phyloP scores from a whole-genome alignment of 768 basidiomycete genomes.

The Heimioporus sp. region DNA sequence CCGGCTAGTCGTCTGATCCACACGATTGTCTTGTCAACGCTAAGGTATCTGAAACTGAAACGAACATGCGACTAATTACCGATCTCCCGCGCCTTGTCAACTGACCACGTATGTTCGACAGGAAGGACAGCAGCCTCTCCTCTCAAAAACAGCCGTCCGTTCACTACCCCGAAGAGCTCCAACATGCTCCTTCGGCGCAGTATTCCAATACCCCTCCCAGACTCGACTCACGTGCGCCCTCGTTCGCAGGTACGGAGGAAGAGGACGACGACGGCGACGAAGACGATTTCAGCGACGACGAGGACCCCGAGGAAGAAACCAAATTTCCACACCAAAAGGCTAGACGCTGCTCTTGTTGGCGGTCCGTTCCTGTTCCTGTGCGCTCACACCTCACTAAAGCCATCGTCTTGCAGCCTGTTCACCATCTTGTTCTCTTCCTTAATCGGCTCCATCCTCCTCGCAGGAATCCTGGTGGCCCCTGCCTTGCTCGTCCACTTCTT shows the following conservation, averaged over 20 bases:
- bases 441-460: conserved; percentile 66
- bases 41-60: too few species aligned
- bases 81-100: too few species aligned
- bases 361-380: conserved; percentile 38
- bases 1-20: too few species aligned
- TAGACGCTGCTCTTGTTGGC: conserved; percentile 50
- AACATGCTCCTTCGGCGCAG: conserved; percentile 20
- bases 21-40: too few species aligned
- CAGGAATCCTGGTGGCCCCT: conserved; percentile 57
- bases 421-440: conserved; percentile 68
- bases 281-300: conserved; percentile 79
- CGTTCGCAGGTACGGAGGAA: conserved; percentile 54
- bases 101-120: not conserved
- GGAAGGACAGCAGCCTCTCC: conserved; percentile 9
- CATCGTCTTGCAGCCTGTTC: conserved; percentile 43
- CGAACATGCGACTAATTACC: too few species aligned
- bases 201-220: conserved; percentile 26
- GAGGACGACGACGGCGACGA: conserved; percentile 54
- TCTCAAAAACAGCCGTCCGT: conserved; percentile 37
- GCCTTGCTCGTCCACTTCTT: conserved; percentile 65
- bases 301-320: conserved; percentile 68
- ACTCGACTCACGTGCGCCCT: conserved; percentile 40
- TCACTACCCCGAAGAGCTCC: conserved; percentile 51
- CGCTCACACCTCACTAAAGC: not conserved
- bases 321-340: conserved; percentile 55